Conservation (phyloP, 192 early-diverging fungal genomes). For the Endogone sp. region DNA sequence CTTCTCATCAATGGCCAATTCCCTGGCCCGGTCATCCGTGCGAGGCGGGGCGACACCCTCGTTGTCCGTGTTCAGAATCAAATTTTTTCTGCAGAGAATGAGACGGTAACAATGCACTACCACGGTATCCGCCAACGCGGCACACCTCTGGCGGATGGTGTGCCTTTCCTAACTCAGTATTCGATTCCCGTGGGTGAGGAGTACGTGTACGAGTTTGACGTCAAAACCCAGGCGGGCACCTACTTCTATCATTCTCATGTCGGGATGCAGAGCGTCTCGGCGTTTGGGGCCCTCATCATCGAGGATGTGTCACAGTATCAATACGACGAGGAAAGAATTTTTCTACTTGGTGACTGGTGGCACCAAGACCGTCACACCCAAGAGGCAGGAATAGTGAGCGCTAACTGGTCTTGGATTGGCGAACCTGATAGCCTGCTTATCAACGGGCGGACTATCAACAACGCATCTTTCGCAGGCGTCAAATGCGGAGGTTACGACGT, state of each 20-base stretch:
- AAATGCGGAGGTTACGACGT: slow-evolving; percentile 16
- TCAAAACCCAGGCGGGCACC: slow-evolving; percentile 35
- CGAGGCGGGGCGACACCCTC: slow-evolving; percentile 31
- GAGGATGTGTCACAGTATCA: slow-evolving; percentile 12
- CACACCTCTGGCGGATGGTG: slow-evolving; percentile 41
- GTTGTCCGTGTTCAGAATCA: slow-evolving; percentile 29
- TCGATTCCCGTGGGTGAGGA: slow-evolving; percentile 42
- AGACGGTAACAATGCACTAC: slow-evolving; percentile 37
- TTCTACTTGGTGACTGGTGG: slow-evolving; percentile 33
- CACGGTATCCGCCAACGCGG: slow-evolving; percentile 44
- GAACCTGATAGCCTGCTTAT: slow-evolving; percentile 45
- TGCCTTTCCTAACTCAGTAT: slow-evolving; percentile 56
- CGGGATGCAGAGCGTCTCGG: slow-evolving; percentile 13
- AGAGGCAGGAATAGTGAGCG: neutral
- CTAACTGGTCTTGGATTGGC: neutral
- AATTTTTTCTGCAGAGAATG: slow-evolving; percentile 31
- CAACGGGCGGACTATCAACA: slow-evolving; percentile 34
- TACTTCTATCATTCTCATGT: slow-evolving; percentile 39
- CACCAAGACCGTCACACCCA: slow-evolving; percentile 22
- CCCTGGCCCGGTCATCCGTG: neutral
- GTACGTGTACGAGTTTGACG: slow-evolving; percentile 42
- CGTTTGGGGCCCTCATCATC: slow-evolving; percentile 7
- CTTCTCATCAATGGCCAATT: neutral
- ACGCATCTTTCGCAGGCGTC: neutral
- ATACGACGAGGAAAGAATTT: slow-evolving; percentile 37